phyloP scores from a whole-genome alignment of 352 stramenopile genomes.

The Nothophytophthora sp. region DNA sequence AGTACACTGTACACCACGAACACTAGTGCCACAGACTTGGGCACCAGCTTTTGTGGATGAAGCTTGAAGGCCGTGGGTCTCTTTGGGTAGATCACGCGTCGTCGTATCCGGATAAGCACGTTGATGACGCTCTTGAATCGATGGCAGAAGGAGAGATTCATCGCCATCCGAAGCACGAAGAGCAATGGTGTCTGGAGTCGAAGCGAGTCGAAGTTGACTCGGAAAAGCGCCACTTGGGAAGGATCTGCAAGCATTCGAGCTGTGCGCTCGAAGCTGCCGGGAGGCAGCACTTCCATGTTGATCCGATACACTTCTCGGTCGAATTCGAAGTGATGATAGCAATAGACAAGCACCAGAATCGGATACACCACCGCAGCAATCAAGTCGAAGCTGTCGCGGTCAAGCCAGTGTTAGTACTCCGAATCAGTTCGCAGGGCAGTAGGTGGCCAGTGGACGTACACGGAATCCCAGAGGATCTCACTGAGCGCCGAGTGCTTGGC shows the following conservation, averaged over 20 bases:
- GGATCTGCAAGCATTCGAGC: slow-evolving; percentile 32
- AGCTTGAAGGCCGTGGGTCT: slow-evolving; percentile 14
- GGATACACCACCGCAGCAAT: slow-evolving; percentile 31
- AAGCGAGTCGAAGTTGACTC: slow-evolving; percentile 30
- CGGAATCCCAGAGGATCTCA: slow-evolving; percentile 35
- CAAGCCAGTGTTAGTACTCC: not conserved
- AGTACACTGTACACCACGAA: slow-evolving; percentile 14
- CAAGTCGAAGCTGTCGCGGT: slow-evolving; percentile 31
- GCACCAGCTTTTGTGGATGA: slow-evolving; percentile 12
- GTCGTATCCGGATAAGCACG: slow-evolving; percentile 16
- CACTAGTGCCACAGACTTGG: slow-evolving; percentile 19
- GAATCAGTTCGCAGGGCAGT: no score
- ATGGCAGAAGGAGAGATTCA: slow-evolving; percentile 30
- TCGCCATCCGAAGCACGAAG: slow-evolving; percentile 24
- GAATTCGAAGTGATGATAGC: slow-evolving; percentile 35
- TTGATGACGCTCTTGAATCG: slow-evolving; percentile 19
- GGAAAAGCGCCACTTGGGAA: slow-evolving; percentile 31
- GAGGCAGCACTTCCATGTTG: slow-evolving; percentile 12
- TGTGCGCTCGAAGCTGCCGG: slow-evolving; percentile 34
- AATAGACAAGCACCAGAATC: slow-evolving; percentile 31
- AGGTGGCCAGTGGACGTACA: slow-evolving; percentile 35
- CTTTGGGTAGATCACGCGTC: slow-evolving; percentile 23
- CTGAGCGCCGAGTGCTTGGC: slow-evolving; percentile 24
- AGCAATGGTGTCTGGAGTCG: slow-evolving; percentile 19
- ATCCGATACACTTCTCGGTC: slow-evolving; percentile 24